Base-by-base conservation (phyloP, 1,139 yeast genomes). In the Pichia sp. region DNA sequence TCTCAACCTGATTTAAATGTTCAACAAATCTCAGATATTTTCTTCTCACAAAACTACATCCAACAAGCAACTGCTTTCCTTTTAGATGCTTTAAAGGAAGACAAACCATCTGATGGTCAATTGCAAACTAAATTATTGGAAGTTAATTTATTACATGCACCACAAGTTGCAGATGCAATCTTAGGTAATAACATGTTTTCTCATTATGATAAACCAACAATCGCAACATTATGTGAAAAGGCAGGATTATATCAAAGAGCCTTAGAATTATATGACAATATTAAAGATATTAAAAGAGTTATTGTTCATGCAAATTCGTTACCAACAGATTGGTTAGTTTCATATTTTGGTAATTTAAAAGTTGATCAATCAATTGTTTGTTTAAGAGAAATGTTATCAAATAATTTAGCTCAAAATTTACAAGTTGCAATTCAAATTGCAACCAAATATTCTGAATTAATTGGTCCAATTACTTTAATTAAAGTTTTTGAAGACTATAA, bases 61-160 rank as follows among this genome's bases (percentile, higher is more conserved):
- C 99, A 91, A 73, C 99, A 93, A 75, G 99, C 98, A 67, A 95
- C 99, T 44, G 97, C 99, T n/a, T 89, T 95, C 74, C 76, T 95
- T 64, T 77, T 95, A 64, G 99, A 95, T 71, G 98, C 98, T 11
- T 79, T 95, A 68, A 93, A 93, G 74, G 89, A 85, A 60, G 96
- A 95, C 71, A 78, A 84, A 44, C 98, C 99, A 49, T 88, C 93
- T 57, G 96, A 93, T 67, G 98, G 97, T 19, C 96, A 90, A 65
- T 76, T 95, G 67, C 99, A 95, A 76, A 95, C 99, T 18, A 83
- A 95, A 66, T 83, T 95, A 51, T 80, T 95, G 62, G 99, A 95
- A 72, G 90, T 88, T 61, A 95, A 95, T 70, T 76, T 95, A 68
- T 72, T 88, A 68, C 95, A 91, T 67, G 99, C 99, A 13, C 99